These are phyloP conservation scores for Sanghuangporus baumii DNA, from an alignment of 1,284 basidiomycete genomes.

Conservation along the genomic window DNA sequence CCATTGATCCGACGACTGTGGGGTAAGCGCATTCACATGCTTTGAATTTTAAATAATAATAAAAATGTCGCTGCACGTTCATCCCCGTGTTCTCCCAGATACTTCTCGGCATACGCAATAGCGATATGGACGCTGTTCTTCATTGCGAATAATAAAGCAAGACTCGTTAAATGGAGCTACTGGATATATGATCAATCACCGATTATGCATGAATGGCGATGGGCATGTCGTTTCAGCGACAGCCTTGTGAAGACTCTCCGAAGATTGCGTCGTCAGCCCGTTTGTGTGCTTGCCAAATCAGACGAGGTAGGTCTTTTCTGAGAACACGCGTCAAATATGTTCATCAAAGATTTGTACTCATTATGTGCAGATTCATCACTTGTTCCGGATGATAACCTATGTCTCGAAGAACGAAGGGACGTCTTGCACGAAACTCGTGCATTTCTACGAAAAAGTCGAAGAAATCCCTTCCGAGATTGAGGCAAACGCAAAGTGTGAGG, in stretches of 20 bases:
- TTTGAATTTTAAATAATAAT: too few relatives aligned
- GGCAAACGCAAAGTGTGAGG: conserved; percentile 54
- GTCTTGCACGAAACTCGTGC: conserved; percentile 57
- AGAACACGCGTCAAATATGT: neutral
- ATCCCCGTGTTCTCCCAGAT: conserved; percentile 33
- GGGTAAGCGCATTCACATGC: too few relatives aligned
- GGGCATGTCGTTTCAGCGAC: conserved; percentile 37
- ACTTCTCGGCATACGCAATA: conserved; percentile 56
- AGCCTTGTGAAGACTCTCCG: conserved; percentile 31
- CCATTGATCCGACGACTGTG: too few relatives aligned
- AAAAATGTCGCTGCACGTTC: conserved; percentile 11
- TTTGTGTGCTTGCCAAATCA: neutral
- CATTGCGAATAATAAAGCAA: conserved; percentile 47
- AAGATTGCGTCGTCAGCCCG: neutral
- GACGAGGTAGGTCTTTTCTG: neutral
- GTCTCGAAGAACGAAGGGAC: conserved; percentile 64
- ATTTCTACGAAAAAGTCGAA: conserved; percentile 48
- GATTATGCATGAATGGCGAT: conserved; percentile 33
- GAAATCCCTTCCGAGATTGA: conserved; percentile 55
- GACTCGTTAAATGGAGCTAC: conserved; percentile 46
- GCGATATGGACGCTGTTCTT: conserved; percentile 43
- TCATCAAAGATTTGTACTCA: neutral
- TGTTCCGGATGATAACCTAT: conserved; percentile 61
- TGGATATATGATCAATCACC: conserved; percentile 62
- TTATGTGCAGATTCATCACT: conserved; percentile 44